phyloP scores from a whole-genome alignment of 1,284 basidiomycete species.

The Irpex lacteus region DNA sequence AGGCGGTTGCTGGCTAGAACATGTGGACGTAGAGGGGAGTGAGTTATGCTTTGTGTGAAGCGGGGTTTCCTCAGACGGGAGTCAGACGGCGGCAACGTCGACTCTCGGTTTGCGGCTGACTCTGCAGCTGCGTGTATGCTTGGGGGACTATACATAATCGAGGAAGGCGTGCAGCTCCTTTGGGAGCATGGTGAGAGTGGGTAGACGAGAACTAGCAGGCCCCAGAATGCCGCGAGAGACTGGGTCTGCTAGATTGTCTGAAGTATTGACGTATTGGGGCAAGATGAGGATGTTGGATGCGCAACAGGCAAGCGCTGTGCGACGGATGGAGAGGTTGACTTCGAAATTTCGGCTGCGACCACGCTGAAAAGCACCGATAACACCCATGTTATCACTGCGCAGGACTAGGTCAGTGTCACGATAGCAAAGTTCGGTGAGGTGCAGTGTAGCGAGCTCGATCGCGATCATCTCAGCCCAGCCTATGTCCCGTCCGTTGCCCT shows the following conservation, averaged over 20 bases:
- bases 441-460: constrained; percentile 28
- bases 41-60: background rate
- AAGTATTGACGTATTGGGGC: background rate
- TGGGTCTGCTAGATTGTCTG: background rate
- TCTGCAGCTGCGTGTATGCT: background rate
- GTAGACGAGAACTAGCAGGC: background rate
- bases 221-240: background rate
- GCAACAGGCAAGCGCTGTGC: constrained; percentile 18
- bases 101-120: background rate
- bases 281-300: constrained; percentile 22
- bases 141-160: background rate
- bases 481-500: constrained; percentile 27
- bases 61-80: background rate
- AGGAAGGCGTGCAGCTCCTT: background rate
- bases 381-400: constrained; percentile 38
- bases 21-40: background rate
- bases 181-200: background rate
- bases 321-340: constrained; percentile 26
- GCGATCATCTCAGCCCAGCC: constrained; percentile 41
- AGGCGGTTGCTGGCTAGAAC: constrained; percentile 11
- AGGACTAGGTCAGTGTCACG: constrained; percentile 23
- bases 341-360: constrained; percentile 34
- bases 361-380: constrained; percentile 33
- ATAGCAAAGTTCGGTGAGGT: constrained; percentile 1
- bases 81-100: background rate